Percentiles rank a stretch among this genome's conserved stretches.
Conservation (phyloP, 2,329 filamentous ascomycete genomes). For the Fusarium equiseti region DNA sequence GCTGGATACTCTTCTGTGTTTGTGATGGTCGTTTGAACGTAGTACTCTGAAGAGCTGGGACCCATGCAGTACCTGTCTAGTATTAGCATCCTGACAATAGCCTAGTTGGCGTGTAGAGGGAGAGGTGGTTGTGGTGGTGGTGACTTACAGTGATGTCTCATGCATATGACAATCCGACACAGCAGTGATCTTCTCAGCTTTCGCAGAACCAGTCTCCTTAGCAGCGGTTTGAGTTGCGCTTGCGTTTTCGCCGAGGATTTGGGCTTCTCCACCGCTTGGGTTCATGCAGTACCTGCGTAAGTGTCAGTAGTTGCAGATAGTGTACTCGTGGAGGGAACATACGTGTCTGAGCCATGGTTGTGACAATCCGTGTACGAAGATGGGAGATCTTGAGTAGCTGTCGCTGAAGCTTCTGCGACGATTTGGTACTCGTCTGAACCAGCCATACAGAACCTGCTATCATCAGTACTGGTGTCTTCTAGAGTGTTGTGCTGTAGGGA, state of each 20-base stretch:
- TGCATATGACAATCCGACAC: slow-evolving; percentile 57
- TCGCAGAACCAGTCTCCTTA: slow-evolving; percentile 26
- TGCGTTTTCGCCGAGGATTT: slow-evolving; percentile 35
- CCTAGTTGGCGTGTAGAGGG: too few relatives aligned
- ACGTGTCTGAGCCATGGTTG: slow-evolving; percentile 39
- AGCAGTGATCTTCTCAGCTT: slow-evolving; percentile 49
- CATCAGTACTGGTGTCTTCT: rapidly evolving
- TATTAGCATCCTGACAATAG: too few relatives aligned
- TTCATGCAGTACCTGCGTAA: slow-evolving; percentile 34
- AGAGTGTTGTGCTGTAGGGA: background rate
- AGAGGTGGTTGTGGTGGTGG: too few relatives aligned
- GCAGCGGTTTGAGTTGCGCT: slow-evolving; percentile 19
- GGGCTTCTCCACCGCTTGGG: slow-evolving; percentile 44
- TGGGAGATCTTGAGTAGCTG: slow-evolving; percentile 34
- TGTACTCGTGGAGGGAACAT: too few relatives aligned
- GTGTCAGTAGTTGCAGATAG: too few relatives aligned
- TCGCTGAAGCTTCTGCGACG: slow-evolving; percentile 20
- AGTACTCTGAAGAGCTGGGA: slow-evolving; percentile 55
- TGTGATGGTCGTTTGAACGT: slow-evolving; percentile 62
- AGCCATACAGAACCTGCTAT: slow-evolving; percentile 39
- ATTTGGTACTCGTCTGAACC: slow-evolving; percentile 41
- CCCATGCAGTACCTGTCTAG: slow-evolving; percentile 56
- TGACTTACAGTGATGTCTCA: slow-evolving; percentile 51
- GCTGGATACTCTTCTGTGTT: slow-evolving; percentile 68
- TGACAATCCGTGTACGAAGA: slow-evolving; percentile 46